Percentiles rank a stretch among this genome's conserved stretches.
phyloP scores from a whole-genome alignment of 1,284 basidiomycete species.

The Amylostereum areolatum region DNA sequence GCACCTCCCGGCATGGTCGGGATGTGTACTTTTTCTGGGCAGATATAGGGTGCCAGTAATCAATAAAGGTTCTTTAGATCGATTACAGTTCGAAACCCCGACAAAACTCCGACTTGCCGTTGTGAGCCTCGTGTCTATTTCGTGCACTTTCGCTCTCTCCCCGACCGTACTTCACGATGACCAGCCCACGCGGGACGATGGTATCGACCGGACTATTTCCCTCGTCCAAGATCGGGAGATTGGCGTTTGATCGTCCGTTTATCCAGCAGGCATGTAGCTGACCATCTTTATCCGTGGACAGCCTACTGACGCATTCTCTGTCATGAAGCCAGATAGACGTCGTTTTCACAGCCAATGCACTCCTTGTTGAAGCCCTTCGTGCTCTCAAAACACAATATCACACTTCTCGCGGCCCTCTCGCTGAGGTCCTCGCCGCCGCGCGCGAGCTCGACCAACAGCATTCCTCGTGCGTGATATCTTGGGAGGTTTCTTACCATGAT shows the following conservation, averaged over 20 bases:
- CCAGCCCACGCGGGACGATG: slow-evolving; percentile 17
- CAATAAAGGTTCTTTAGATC: too few species aligned
- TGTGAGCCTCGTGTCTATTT: too few species aligned
- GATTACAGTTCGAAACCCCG: too few species aligned
- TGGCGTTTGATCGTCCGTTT: slow-evolving; percentile 43
- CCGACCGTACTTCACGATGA: too few species aligned
- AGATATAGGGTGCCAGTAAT: too few species aligned
- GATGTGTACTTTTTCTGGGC: too few species aligned
- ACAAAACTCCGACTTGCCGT: too few species aligned
- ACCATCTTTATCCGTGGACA: not conserved
- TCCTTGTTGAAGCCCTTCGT: slow-evolving; percentile 30
- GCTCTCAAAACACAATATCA: slow-evolving; percentile 36
- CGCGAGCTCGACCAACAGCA: slow-evolving; percentile 17
- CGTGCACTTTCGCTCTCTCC: too few species aligned
- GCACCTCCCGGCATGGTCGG: too few species aligned
- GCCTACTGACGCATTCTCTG: slow-evolving; percentile 6
- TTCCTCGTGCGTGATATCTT: slow-evolving; percentile 12
- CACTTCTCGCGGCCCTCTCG: slow-evolving; percentile 33
- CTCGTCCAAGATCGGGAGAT: slow-evolving; percentile 22
- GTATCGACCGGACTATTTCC: slow-evolving; percentile 28
- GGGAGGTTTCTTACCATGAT: not conserved
- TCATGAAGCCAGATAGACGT: slow-evolving; percentile 42
- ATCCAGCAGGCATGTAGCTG: slow-evolving; percentile 38
- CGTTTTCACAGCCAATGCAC: slow-evolving; percentile 37
- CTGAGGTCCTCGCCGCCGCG: slow-evolving; percentile 33